phyloP scores from a whole-genome alignment of 768 basidiomycete genomes.

The Kockovaella imperatae region DNA sequence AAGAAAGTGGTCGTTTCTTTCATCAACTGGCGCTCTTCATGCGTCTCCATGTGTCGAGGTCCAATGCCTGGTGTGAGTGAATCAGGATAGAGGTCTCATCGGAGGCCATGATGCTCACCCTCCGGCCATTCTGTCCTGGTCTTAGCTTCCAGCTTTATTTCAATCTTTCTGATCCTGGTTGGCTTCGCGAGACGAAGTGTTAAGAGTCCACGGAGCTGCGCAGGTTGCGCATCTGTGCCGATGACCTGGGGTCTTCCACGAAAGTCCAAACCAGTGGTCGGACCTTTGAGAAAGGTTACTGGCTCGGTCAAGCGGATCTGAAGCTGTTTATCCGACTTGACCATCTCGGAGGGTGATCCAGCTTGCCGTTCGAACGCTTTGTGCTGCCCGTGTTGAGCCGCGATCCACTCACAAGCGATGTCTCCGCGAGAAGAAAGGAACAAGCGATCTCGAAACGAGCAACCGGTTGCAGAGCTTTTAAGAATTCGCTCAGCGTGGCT shows the following conservation, averaged over 20 bases:
- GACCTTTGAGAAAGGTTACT: constrained; percentile 59
- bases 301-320: constrained; percentile 63
- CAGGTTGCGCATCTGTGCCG: constrained; percentile 49
- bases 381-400: too few species aligned
- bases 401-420: too few species aligned
- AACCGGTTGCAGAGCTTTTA: too few species aligned
- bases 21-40: constrained; percentile 68
- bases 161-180: constrained; percentile 76
- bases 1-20: constrained; percentile 67
- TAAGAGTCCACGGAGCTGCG: constrained; percentile 60
- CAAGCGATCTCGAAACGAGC: too few species aligned
- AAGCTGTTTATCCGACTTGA: constrained; percentile 29
- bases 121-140: constrained; percentile 73
- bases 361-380: too few species aligned
- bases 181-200: constrained; percentile 63
- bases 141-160: constrained; percentile 66
- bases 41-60: constrained; percentile 63
- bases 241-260: constrained; percentile 39
- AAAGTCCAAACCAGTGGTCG: constrained; percentile 44
- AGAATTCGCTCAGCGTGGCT: too few species aligned
- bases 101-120: constrained; percentile 51
- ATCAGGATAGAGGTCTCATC: not conserved
- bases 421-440: too few species aligned
- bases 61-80: constrained; percentile 52
- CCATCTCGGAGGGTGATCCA: too few species aligned